These are phyloP conservation scores for Xylariaceae sp. DNA, from an alignment of 2,329 filamentous ascomycete species.

Conservation along the genomic window DNA sequence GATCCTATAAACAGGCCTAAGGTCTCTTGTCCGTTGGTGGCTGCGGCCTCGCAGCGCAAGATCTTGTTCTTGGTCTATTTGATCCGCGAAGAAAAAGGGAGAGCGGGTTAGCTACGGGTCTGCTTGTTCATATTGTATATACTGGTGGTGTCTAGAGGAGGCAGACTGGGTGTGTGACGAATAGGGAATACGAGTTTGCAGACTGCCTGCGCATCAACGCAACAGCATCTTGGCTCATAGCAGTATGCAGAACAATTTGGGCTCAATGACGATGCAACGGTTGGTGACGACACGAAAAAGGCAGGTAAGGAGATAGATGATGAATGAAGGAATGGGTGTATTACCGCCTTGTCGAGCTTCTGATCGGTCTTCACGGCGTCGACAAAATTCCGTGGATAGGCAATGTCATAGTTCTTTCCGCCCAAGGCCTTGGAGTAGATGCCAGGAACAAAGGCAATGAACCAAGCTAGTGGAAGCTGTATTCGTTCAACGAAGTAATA, in stretches of 20 bases:
- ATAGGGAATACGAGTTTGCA: no score
- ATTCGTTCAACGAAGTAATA: not conserved
- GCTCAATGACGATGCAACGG: no score
- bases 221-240: no score
- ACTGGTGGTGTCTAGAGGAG: no score
- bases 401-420: conserved; percentile 24
- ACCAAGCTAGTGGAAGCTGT: conserved; percentile 30
- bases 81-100: not conserved
- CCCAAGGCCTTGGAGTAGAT: conserved; percentile 23
- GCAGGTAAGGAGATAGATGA: not conserved
- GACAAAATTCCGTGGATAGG: conserved; percentile 20
- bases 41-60: conserved; percentile 29
- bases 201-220: no score
- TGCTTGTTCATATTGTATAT: not conserved
- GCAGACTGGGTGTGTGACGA: no score
- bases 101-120: conserved; percentile 1
- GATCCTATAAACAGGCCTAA: conserved; percentile 34
- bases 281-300: not conserved
- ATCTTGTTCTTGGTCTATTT: conserved; percentile 35
- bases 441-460: conserved; percentile 20
- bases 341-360: conserved; percentile 31
- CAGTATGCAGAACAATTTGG: no score
- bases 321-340: not conserved
- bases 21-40: conserved; percentile 33
- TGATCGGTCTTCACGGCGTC: conserved; percentile 29